Evolutionary conservation across 257 asterid genomes (phyloP).

Genomic region (Scutellaria baicalensis): DNA sequence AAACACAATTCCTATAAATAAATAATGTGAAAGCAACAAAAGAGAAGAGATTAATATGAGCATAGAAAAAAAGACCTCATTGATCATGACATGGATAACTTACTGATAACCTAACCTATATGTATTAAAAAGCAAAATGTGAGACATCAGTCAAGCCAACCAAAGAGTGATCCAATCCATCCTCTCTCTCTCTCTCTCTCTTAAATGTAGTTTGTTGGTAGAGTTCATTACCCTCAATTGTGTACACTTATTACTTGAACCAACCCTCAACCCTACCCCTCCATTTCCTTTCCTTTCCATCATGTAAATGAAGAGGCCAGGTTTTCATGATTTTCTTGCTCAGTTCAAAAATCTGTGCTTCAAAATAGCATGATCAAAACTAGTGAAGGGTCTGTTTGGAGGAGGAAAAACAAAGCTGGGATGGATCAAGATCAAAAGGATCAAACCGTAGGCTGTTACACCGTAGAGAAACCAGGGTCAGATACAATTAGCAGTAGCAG

Average conservation of each 20-base stretch:
- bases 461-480: not conserved
- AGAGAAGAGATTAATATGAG: not conserved
- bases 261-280: not conserved
- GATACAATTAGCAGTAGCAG: not conserved
- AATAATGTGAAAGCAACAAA: too few species aligned
- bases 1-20: too few species aligned
- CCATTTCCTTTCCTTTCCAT: not conserved
- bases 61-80: not conserved
- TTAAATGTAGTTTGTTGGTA: conserved; percentile 43
- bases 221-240: conserved; percentile 3
- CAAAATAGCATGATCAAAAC: not conserved
- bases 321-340: not conserved
- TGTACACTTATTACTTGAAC: conserved; percentile 6
- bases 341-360: not conserved
- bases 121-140: not conserved
- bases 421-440: conserved; percentile 27
- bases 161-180: not conserved
- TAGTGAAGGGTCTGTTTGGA: conserved; percentile 19
- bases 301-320: not conserved
- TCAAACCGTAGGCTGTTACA: not conserved
- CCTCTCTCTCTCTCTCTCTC: not conserved
- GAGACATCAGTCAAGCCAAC: conserved; percentile 9
- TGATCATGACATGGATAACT: not conserved
- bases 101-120: conserved; percentile 8
- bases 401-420: conserved; percentile 20